These are phyloP conservation scores for Phialocephala sp. DNA, from an alignment of 2,329 filamentous ascomycete genomes.

Conservation along the genomic window DNA sequence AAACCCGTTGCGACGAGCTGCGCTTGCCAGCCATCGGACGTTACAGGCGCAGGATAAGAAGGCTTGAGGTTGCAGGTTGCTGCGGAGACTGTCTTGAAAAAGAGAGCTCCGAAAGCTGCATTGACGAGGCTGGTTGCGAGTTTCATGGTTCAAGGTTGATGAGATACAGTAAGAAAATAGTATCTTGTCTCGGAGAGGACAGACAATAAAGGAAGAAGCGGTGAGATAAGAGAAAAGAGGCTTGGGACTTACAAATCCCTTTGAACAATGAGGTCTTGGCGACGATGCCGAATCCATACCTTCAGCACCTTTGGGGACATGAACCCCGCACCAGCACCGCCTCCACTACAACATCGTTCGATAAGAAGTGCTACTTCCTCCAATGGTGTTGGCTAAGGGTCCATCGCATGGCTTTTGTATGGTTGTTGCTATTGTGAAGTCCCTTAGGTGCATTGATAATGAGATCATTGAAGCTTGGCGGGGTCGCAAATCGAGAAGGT, in stretches of 20 bases:
- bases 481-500: background rate
- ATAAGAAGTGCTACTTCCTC: background rate
- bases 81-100: slow-evolving; percentile 13
- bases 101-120: slow-evolving; percentile 11
- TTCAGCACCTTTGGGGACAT: background rate
- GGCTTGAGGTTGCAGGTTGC: slow-evolving; percentile 29
- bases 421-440: background rate
- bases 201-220: background rate
- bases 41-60: slow-evolving; percentile 33
- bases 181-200: background rate
- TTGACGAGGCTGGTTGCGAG: slow-evolving; percentile 12
- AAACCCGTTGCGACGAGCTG: slow-evolving; percentile 39
- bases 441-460: slow-evolving; percentile 14
- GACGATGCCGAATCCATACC: background rate
- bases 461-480: slow-evolving; percentile 21
- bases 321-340: background rate
- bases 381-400: background rate
- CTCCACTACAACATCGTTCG: background rate
- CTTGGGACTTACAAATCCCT: background rate
- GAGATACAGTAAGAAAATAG: background rate
- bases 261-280: background rate
- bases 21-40: slow-evolving; percentile 38
- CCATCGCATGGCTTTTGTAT: background rate
- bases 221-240: background rate
- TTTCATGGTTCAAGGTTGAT: slow-evolving; percentile 18